Percentiles rank a stretch among this genome's conserved stretches.
These are phyloP conservation scores for Flaveria sonorensis DNA, from an alignment of 129 eudicot species.

Conservation along the genomic window DNA sequence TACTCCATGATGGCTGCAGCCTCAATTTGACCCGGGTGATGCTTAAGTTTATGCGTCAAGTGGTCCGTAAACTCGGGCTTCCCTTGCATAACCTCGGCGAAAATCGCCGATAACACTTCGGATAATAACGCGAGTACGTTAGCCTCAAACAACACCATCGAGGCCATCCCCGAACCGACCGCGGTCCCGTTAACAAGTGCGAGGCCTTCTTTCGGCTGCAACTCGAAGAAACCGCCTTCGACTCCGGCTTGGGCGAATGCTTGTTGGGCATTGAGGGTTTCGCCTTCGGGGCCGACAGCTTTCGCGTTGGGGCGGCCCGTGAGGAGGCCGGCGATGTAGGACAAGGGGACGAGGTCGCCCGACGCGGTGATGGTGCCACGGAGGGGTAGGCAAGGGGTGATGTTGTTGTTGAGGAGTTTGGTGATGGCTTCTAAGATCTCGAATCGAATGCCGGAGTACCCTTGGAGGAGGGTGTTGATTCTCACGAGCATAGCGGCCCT, in stretches of 20 bases:
- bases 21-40: slow-evolving; percentile 84
- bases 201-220: slow-evolving; percentile 76
- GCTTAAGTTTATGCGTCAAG: slow-evolving; percentile 72
- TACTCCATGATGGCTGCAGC: slow-evolving; percentile 88
- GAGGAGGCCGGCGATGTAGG: slow-evolving; percentile 75
- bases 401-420: slow-evolving; percentile 59
- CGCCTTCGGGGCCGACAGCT: slow-evolving; percentile 54
- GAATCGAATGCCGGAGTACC: slow-evolving; percentile 77
- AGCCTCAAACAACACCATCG: slow-evolving; percentile 63
- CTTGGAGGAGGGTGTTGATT: slow-evolving; percentile 85
- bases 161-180: slow-evolving; percentile 76
- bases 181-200: slow-evolving; percentile 83
- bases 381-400: slow-evolving; percentile 75
- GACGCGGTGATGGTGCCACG: slow-evolving; percentile 79
- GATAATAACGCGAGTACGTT: slow-evolving; percentile 58
- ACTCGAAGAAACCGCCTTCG: slow-evolving; percentile 56
- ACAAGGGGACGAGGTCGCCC: slow-evolving; percentile 71
- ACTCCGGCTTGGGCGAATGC: slow-evolving; percentile 61
- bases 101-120: slow-evolving; percentile 59
- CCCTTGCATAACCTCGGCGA: slow-evolving; percentile 82
- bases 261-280: slow-evolving; percentile 39
- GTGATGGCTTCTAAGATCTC: slow-evolving; percentile 69
- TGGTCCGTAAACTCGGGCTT: slow-evolving; percentile 79
- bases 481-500: slow-evolving; percentile 81
- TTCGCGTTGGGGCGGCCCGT: slow-evolving; percentile 76